Conservation (phyloP, 2,329 filamentous ascomycete genomes). For the Blastomyces gilchristii region DNA sequence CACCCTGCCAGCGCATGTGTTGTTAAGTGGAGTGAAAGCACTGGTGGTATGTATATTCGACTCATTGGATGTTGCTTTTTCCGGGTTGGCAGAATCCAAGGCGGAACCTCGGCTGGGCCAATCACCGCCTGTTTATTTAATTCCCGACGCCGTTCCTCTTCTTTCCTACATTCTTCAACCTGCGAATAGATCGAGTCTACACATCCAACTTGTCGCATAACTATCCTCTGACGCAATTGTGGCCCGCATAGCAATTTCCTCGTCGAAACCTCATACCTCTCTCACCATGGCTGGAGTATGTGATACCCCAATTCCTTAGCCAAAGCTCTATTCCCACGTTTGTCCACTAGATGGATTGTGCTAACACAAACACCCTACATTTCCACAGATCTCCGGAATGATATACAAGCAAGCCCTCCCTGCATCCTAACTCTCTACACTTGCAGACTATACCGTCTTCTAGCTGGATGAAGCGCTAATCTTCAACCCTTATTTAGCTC, state of each 20-base stretch:
- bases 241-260: not conserved
- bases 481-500: conserved; percentile 46
- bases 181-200: not conserved
- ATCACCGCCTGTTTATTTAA: conserved; percentile 11
- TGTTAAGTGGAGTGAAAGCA: not conserved
- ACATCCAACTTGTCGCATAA: not conserved
- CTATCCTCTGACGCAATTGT: conserved; percentile 1
- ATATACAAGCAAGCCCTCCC: conserved; percentile 49
- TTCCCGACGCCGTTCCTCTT: conserved; percentile 11
- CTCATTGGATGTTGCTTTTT: not conserved
- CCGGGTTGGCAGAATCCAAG: conserved; percentile 4
- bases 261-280: conserved; percentile 13
- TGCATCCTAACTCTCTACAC: not conserved
- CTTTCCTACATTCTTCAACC: conserved; percentile 2
- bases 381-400: conserved; percentile 40
- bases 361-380: conserved; percentile 21
- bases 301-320: conserved; percentile 11
- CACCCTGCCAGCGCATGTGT: not conserved
- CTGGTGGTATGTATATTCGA: too few relatives aligned
- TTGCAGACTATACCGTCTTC: conserved; percentile 16
- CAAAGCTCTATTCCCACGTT: not conserved
- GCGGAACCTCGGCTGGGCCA: conserved; percentile 8
- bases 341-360: conserved; percentile 23
- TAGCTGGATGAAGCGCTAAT: conserved; percentile 14
- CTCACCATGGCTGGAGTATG: conserved; percentile 53